Conservation (phyloP, 2,329 filamentous ascomycete species). For the Mollisiaceae sp. region DNA sequence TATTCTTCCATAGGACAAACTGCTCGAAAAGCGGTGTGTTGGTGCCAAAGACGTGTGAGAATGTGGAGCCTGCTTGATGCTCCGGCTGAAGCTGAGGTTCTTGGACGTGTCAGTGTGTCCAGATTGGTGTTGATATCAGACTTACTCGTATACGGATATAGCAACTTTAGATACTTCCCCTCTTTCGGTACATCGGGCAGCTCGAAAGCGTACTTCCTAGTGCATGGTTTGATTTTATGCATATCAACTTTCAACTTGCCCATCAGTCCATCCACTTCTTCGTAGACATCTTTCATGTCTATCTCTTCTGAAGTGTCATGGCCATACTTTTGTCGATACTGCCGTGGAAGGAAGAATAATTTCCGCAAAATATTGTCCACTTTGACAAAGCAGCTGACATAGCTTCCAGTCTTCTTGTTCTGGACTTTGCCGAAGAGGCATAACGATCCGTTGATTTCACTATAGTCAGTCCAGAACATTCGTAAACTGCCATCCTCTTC, state of each 20-base stretch:
- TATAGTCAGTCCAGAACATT: conserved; percentile 98
- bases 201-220: conserved; percentile 95
- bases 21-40: conserved; percentile 96
- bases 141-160: conserved; percentile 88
- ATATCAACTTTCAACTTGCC: conserved; percentile 81
- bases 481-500: conserved; percentile 90
- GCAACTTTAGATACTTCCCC: conserved; percentile 89
- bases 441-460: conserved; percentile 86
- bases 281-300: conserved; percentile 86
- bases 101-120: conserved; percentile 38
- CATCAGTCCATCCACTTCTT: conserved; percentile 89
- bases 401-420: conserved; percentile 79
- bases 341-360: conserved; percentile 87
- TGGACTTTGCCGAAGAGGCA: conserved; percentile 96
- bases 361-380: conserved; percentile 93
- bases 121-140: conserved; percentile 20
- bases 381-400: conserved; percentile 94
- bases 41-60: conserved; percentile 90
- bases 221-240: conserved; percentile 92
- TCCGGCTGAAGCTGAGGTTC: conserved; percentile 74
- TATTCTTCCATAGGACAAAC: conserved; percentile 97
- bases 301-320: conserved; percentile 77
- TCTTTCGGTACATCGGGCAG: conserved; percentile 85
- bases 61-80: conserved; percentile 76
- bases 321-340: conserved; percentile 65